Base-by-base conservation (phyloP, 1,284 basidiomycete genomes). In the Puccinia novopanici region DNA sequence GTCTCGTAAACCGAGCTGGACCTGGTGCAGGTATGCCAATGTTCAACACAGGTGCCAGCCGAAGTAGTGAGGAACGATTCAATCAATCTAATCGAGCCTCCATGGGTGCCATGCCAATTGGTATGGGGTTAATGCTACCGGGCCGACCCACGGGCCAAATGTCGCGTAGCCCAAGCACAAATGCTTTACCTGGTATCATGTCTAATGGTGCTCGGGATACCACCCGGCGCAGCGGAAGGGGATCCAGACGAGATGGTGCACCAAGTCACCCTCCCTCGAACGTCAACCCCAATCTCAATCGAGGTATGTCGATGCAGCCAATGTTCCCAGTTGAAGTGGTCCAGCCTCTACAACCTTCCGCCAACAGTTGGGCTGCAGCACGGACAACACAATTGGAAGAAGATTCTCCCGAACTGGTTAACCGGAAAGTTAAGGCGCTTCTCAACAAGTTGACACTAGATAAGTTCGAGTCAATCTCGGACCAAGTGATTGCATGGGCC, bases 371-470 rank as follows among this genome's bases (percentile, higher is more conserved):
- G 78, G 55, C 70, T 22, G 57, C 78, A 2, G 45, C 70, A 15
- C 78, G 78, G 4, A 24, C 70, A 2, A 80, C 55, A 12, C 40
- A 30, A 17, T 30, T 80, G 48, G 70, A 80, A 30, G 86, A 88
- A 22, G 91, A 92, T 77, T 91, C 92, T 4, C 91, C 92, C 0
- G 92, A 92, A 83, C 87, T 92, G 83, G 93, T 98, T 48, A 93
- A 96, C 84, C 91, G 94, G 81, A 98, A 97, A 88, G 95, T 98
- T 88, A 95, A 94, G 87, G 88, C 88, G 75, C 87, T 98, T 82
- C 91, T 99, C 84, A 98, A 98, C 90, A 98, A 96, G 88, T 90
- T 98, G 71, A 96, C 95, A 0, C 92, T 95, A 89, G 94, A 98
- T 88, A 94, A 93, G 85, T 98, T 98, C 88, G 94, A 96, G 84